Evolutionary conservation across 2,329 filamentous ascomycete genomes (phyloP).

Genomic region (Fusarium devonianum): DNA sequence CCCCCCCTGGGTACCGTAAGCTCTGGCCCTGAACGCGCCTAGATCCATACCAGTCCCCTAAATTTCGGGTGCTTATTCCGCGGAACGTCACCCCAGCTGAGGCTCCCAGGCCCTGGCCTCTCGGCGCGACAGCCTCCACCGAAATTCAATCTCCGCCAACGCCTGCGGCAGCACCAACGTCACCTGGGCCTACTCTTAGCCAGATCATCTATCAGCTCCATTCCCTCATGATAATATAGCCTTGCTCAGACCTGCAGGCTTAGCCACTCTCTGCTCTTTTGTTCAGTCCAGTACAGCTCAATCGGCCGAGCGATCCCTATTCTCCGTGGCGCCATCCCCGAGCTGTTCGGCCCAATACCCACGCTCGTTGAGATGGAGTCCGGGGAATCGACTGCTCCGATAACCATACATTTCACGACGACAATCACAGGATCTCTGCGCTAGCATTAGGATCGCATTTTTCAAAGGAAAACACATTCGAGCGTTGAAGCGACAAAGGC

Average conservation of each 20-base stretch:
- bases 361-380: conserved; percentile 52
- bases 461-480: conserved; percentile 6
- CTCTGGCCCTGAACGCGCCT: conserved; percentile 18
- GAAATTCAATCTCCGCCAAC: conserved; percentile 37
- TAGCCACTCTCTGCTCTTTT: conserved; percentile 9
- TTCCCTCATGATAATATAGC: conserved; percentile 10
- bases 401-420: conserved; percentile 29
- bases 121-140: conserved; percentile 39
- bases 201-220: conserved; percentile 11
- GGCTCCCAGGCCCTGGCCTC: conserved; percentile 31
- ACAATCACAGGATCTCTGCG: conserved; percentile 26
- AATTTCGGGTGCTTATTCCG: conserved; percentile 1
- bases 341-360: conserved; percentile 35
- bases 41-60: conserved; percentile 16
- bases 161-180: conserved; percentile 30
- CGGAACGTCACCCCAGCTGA: conserved; percentile 21
- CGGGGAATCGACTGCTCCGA: conserved; percentile 38
- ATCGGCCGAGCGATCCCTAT: conserved; percentile 12
- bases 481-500: conserved; percentile 21
- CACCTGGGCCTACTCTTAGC: conserved; percentile 10
- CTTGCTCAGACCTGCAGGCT: conserved; percentile 15
- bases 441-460: conserved; percentile 13
- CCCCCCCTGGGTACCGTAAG: conserved; percentile 7
- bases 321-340: conserved; percentile 34
- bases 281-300: conserved; percentile 6